Base-by-base conservation (phyloP, 768 basidiomycete species). In the Lanmaoa pseudosensibilis region DNA sequence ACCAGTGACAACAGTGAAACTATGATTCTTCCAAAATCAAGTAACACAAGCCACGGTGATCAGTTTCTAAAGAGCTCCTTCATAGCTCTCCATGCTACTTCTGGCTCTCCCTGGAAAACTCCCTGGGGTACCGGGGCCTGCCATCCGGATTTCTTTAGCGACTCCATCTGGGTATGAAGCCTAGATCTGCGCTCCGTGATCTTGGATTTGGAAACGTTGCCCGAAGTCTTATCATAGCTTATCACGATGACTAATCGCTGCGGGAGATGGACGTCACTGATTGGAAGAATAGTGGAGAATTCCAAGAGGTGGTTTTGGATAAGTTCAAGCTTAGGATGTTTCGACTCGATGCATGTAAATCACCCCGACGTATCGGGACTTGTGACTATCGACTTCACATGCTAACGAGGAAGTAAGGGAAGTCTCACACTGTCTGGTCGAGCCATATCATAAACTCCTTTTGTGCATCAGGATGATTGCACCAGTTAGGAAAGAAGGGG, bases 301-400 rank as follows among this genome's bases (percentile, higher is more conserved):
- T 55, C 64, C 3, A 9, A 3, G 23, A 66, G 52, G 40, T 65
- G 57, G 5, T 10, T 2, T 1, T 9, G 12, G 19, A 63, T 47
- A 18, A 33, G 44, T 30, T 63, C 52, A 16, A 38, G 23, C 1
- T 4, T 9, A 13, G 63, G 65, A 10, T 65, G 52, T 66, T 56
- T 63, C 65, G 12, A 56, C 37, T 21, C 64, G 54, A 38, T 65
- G 61, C 49, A 59, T 56, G 54, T 65, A 65, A 32, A 66, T 59
- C 18, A 63, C 32, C 27, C 64, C 54, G n/a, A 53, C 21, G 32
- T 36, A 10, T 27, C 32, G 37, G 25, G 64, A 58, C 1, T 32
- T 33, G 10, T 27, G 7, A 12, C 0, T 4, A 30, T 63, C 21
- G 2, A 39, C 8, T 21, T 21, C 18, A 3, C 4, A 8, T 8